phyloP scores from a whole-genome alignment of 257 asterid species.

The Cordia subcordata region DNA sequence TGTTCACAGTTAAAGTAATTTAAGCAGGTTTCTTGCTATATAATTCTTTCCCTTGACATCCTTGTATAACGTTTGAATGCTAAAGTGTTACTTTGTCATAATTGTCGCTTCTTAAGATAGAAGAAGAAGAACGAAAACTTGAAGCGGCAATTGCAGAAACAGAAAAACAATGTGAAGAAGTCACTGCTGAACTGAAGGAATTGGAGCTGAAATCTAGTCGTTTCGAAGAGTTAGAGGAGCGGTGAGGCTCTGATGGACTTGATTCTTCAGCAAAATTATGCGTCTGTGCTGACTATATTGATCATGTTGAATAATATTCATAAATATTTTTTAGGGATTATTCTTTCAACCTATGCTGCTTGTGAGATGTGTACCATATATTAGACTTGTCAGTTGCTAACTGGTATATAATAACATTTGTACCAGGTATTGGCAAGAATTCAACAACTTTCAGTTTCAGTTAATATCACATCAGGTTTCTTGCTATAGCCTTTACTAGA shows the following conservation, averaged over 20 bases:
- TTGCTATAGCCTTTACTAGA: conserved; percentile 6
- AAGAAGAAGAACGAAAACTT: conserved; percentile 90
- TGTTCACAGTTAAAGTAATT: too few relatives aligned
- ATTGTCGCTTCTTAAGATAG: conserved; percentile 48
- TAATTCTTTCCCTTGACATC: too few relatives aligned
- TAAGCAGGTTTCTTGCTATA: too few relatives aligned
- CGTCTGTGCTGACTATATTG: too few relatives aligned
- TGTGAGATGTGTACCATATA: too few relatives aligned
- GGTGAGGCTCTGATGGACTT: conserved; percentile 41
- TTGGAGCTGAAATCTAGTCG: conserved; percentile 83
- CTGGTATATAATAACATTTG: not conserved
- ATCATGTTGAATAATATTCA: too few relatives aligned
- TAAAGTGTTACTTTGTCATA: not conserved
- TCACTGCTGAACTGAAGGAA: conserved; percentile 73
- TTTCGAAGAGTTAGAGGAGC: conserved; percentile 90
- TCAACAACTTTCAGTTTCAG: conserved; percentile 86
- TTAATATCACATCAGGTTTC: conserved; percentile 88
- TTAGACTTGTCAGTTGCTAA: too few relatives aligned
- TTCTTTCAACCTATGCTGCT: too few relatives aligned
- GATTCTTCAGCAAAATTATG: not conserved
- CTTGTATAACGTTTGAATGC: not conserved
- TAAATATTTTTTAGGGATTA: too few relatives aligned
- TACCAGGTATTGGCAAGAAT: conserved; percentile 88
- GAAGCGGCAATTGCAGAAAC: conserved; percentile 95
- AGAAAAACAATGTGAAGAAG: conserved; percentile 84